Conservation (phyloP, 108 stramenopile genomes). For the Nitzschia sp. region DNA sequence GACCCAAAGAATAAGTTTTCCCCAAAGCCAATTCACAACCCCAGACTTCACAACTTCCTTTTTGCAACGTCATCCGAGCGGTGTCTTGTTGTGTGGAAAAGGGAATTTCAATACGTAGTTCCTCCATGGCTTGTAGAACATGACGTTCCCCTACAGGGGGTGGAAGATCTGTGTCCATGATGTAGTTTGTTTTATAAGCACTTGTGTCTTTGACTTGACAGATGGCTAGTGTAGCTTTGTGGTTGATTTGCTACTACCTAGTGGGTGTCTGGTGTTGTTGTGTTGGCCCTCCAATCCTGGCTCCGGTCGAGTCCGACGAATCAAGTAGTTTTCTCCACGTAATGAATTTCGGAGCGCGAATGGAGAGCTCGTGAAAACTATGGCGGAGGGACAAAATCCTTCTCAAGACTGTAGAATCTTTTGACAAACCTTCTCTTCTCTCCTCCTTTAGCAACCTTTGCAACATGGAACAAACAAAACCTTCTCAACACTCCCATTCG, state of each 20-base stretch:
- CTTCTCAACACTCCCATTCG: too few relatives aligned
- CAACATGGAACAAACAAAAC: too few relatives aligned
- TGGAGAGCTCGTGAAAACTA: too few relatives aligned
- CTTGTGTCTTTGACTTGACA: too few relatives aligned
- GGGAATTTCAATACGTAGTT: conserved; percentile 58
- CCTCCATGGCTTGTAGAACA: conserved; percentile 43
- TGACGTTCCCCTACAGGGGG: conserved; percentile 38
- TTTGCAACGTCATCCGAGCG: conserved; percentile 25
- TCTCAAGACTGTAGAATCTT: too few relatives aligned
- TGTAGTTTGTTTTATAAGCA: too few relatives aligned
- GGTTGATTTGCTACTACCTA: neutral
- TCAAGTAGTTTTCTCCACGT: too few relatives aligned
- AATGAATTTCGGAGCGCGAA: too few relatives aligned
- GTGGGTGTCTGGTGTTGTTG: neutral
- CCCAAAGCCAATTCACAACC: conserved; percentile 63
- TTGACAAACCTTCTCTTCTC: too few relatives aligned
- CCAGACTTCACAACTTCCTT: conserved; percentile 54
- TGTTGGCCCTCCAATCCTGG: neutral
- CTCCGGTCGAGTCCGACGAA: too few relatives aligned
- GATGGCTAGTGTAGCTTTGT: neutral
- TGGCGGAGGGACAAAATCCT: too few relatives aligned
- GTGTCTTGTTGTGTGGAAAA: conserved; percentile 23
- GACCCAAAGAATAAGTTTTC: conserved; percentile 46
- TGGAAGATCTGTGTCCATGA: neutral
- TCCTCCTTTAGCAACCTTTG: too few relatives aligned